Evolutionary conservation across 495 filamentous ascomycete species (phyloP), one percentile per base, ranked within the genome.

Genomic region (Hypoxylon subgilvum): DNA sequence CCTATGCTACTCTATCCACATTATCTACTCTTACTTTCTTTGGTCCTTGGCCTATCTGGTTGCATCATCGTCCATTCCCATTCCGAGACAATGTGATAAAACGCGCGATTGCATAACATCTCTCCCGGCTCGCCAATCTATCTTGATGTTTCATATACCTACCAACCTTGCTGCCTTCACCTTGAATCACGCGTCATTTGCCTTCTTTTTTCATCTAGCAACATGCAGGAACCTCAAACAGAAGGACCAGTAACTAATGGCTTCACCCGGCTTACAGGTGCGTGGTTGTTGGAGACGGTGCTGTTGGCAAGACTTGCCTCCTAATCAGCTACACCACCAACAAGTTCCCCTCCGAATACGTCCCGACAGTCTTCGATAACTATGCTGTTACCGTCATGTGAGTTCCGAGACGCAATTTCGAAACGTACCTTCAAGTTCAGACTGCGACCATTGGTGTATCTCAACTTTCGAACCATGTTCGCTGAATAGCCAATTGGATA

Each of bases 361-460:
- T 98, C 16, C 94, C 94, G 17, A 98, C 94, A 16, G 94, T 98
- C 25, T 98, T 98, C 74, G 94, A 98, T 73, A 98, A 98, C 77
- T 98, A 98, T 86, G 94, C 94, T 13, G 94, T 98, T 69, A 98
- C 94, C 36, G 92, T 97, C 49, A 97, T 97, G 92, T 97, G 82
- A 86, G 92, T 89, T 18, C 35, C 31, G 32, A 49, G 14, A 46
- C 30, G 23, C 40, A 25, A 30, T 36, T 34, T 6, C 51, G 31
- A 40, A 34, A 6, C 16, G 23, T 23, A 23, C 30, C 25, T 2
- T 27, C 8, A 7, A 19, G 8, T 10, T 31, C 21, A 22, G 18
- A 17, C 19, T 18, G 22, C 41, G 17, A 48, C 9, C 21, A 32
- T 53, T 19, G 36, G 43, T 23, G 39, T 8, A 28, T 35, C 31